Evolutionary conservation across 768 basidiomycete genomes (phyloP), one percentile per base, ranked within the genome.

Genomic region (Russula foetens): DNA sequence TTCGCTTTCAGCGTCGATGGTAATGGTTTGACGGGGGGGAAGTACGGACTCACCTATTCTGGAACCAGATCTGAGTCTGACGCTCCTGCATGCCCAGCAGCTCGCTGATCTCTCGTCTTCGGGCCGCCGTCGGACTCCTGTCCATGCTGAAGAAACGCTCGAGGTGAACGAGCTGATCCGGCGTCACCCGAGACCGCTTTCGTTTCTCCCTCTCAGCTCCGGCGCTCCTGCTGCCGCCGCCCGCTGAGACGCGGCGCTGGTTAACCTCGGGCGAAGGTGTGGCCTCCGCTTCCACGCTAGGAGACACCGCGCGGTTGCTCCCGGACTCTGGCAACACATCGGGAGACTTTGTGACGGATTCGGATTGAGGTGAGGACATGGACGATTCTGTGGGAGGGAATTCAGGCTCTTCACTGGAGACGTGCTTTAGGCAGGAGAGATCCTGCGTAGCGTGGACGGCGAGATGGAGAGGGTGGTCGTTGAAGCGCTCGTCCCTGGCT

Each of bases 41-140:
- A 41, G 63, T n/a, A 29, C 19, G 12, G 64, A n/a, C 76, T 59
- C 64, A 86, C 90, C 90, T 77, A 69, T 92, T 92, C 70, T 92
- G 90, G 67, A 91, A 92, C 90, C 90, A 92, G 49, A 92, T 87
- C 72, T 92, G 90, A 0, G 88, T 90, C 75, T 92, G 90, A 39
- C 89, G 84, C 72, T 92, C 90, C 53, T 87, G 81, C 86, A 92
- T 90, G 17, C 88, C 87, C 5, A 92, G 76, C 57, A 81, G 71
- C 26, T 84, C 80, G 59, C 86, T 83, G 54, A 92, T 89, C 66
- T 90, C 89, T 56, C 83, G 81, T 45, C 90, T 77, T 51, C 83
- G 79, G 12, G 79, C 78, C 2, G 86, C 84, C 3, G 86, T 86
- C 11, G 90, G 90, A 69, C 83, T 87, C 45, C 84, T 78, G 69